phyloP scores from a whole-genome alignment of 257 asterid genomes.

The Verbascum thapsus region DNA sequence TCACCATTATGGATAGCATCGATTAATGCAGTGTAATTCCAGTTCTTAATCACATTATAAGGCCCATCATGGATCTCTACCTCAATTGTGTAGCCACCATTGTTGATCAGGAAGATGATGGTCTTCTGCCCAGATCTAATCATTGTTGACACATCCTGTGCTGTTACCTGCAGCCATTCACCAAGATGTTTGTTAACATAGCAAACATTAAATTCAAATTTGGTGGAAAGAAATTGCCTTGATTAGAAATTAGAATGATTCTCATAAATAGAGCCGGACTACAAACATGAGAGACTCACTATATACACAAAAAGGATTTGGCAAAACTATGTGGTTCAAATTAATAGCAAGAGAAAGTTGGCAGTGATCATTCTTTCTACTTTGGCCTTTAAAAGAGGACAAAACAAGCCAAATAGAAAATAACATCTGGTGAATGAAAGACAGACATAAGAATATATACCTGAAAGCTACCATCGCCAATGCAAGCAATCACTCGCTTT shows the following conservation, averaged over 20 bases:
- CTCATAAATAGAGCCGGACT: no score
- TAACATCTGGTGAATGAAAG: neutral
- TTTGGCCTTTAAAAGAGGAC: no score
- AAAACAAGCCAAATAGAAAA: no score
- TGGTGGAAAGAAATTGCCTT: no score
- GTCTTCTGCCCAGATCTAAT: constrained; percentile 58
- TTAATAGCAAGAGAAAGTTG: no score
- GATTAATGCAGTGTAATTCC: constrained; percentile 77
- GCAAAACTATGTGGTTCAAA: no score
- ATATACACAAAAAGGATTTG: no score
- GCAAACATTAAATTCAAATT: no score
- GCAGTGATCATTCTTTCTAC: no score
- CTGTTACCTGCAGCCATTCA: constrained; percentile 54
- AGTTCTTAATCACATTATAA: constrained; percentile 86
- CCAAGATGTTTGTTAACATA: neutral
- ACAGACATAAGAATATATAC: constrained; percentile 31
- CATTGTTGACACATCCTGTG: constrained; percentile 80
- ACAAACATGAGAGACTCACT: no score
- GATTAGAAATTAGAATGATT: no score
- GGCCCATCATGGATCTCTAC: constrained; percentile 89
- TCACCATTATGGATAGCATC: constrained; percentile 78
- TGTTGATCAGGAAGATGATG: constrained; percentile 78
- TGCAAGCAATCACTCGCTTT: constrained; percentile 74
- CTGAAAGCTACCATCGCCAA: constrained; percentile 94
- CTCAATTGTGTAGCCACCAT: constrained; percentile 81